Conservation (phyloP, 176 grass and related monocot genomes). For the Aegilops umbellulata region DNA sequence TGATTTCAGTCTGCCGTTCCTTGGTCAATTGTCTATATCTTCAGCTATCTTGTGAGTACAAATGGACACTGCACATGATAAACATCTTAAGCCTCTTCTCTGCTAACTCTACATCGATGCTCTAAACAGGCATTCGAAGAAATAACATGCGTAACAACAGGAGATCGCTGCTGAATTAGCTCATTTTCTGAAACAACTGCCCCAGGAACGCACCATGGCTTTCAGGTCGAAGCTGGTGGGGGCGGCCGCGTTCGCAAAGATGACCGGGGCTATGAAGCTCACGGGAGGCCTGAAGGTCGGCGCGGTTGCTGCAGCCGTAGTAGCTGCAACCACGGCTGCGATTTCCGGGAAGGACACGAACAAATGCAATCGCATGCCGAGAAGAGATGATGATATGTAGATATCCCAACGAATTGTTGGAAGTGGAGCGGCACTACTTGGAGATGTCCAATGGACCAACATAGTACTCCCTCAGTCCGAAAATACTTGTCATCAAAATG, state of each 20-base stretch:
- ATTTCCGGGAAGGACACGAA: background rate
- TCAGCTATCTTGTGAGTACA: no score
- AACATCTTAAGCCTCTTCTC: background rate
- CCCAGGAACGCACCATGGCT: background rate
- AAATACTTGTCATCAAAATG: no score
- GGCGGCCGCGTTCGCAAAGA: background rate
- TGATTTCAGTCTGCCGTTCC: no score
- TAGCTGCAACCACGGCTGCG: background rate
- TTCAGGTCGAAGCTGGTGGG: background rate
- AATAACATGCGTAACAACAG: no score
- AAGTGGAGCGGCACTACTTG: no score
- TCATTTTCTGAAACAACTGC: background rate
- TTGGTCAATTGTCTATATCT: no score
- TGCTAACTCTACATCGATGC: background rate
- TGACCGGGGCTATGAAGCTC: background rate
- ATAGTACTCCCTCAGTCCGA: no score
- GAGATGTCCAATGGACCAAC: no score
- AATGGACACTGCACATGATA: no score
- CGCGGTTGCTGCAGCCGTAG: background rate
- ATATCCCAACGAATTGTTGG: no score
- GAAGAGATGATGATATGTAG: background rate
- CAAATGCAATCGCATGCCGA: background rate
- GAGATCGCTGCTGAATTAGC: background rate
- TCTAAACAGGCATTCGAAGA: no score
- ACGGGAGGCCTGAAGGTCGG: background rate